phyloP scores from a whole-genome alignment of 1,139 yeast species.

The Taiozyma sp. region DNA sequence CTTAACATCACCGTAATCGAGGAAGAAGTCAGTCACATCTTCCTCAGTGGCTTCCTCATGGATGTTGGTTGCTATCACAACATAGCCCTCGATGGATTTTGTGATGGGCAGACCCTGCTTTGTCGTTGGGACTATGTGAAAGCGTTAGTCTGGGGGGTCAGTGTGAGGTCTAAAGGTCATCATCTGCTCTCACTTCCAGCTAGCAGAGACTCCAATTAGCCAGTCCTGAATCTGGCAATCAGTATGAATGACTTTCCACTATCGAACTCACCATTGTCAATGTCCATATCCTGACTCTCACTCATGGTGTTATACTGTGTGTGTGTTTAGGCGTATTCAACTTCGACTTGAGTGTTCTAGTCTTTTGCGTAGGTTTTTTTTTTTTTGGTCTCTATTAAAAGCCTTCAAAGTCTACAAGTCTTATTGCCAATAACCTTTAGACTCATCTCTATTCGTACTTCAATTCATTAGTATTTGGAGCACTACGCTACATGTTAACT shows the following conservation, averaged over 20 bases:
- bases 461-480: too few relatives aligned
- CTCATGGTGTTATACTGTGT: background rate
- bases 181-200: too few relatives aligned
- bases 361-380: too few relatives aligned
- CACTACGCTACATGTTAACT: background rate
- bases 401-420: too few relatives aligned
- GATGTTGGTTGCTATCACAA: conserved; percentile 33
- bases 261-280: conserved; percentile 2
- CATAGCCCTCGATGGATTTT: conserved; percentile 38
- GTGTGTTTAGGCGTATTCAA: background rate
- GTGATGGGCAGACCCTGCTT: conserved; percentile 8
- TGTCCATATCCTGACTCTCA: conserved; percentile 3
- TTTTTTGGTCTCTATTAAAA: too few relatives aligned
- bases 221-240: background rate
- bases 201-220: background rate
- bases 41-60: conserved; percentile 44
- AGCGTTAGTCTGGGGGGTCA: background rate
- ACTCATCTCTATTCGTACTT: too few relatives aligned
- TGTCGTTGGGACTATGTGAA: conserved; percentile 2
- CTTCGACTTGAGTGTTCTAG: too few relatives aligned
- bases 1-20: conserved; percentile 35
- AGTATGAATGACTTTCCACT: too few relatives aligned
- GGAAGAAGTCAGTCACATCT: conserved; percentile 35
- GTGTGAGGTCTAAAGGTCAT: too few relatives aligned
- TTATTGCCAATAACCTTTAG: too few relatives aligned